Conservation (phyloP, 768 basidiomycete species). For the Cyathus striatus region DNA sequence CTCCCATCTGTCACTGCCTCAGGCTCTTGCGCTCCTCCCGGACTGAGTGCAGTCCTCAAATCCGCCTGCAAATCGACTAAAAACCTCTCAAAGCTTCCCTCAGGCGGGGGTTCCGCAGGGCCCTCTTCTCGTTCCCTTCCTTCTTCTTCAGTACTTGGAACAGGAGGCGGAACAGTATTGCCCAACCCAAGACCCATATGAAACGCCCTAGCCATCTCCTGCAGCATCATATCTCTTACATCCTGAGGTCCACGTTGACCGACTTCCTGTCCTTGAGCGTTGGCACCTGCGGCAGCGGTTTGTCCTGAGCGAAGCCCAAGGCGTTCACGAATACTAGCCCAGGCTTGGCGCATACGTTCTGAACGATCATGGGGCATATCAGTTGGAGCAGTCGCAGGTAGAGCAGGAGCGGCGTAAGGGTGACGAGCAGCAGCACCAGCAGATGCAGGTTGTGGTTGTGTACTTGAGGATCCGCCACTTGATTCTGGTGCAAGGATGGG, state of each 20-base stretch:
- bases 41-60: constrained; percentile 57
- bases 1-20: neutral
- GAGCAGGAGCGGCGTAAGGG: constrained; percentile 35
- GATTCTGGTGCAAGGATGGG: constrained; percentile 61
- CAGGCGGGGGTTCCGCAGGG: constrained; percentile 27
- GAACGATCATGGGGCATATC: constrained; percentile 27
- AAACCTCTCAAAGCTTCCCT: constrained; percentile 79
- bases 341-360: constrained; percentile 57
- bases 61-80: constrained; percentile 74
- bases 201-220: constrained; percentile 79
- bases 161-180: neutral
- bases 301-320: constrained; percentile 45
- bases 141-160: neutral
- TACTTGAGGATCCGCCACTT: constrained; percentile 37
- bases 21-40: constrained; percentile 15
- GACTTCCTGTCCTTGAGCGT: neutral
- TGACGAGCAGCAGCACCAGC: constrained; percentile 32
- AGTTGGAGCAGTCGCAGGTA: constrained; percentile 33
- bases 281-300: constrained; percentile 11
- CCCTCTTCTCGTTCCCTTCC: constrained; percentile 4
- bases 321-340: constrained; percentile 65
- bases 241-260: constrained; percentile 27
- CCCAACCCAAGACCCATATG: constrained; percentile 59
- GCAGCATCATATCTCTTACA: constrained; percentile 66
- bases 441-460: constrained; percentile 7